Evolutionary conservation across 805 yeast genomes (phyloP).

Genomic region (Candida corydali): DNA sequence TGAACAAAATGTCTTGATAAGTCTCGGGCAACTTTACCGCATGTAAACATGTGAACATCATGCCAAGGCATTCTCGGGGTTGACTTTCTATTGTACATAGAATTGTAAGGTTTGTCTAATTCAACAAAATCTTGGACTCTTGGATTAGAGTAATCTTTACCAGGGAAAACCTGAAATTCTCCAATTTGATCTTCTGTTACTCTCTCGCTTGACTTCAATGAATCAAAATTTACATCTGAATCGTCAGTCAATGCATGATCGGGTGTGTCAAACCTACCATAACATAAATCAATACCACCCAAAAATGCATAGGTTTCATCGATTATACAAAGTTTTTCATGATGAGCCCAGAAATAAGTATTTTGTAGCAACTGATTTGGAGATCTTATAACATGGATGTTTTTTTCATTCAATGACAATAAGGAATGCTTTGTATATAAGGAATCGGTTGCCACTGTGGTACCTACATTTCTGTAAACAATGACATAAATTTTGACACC

Average conservation of each 20-base stretch:
- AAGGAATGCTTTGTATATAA: conserved; percentile 91
- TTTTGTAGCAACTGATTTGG: conserved; percentile 93
- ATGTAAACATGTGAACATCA: conserved; percentile 93
- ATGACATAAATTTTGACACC: conserved; percentile 93
- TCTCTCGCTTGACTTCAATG: conserved; percentile 26
- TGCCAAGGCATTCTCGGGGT: conserved; percentile 99
- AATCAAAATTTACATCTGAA: conserved; percentile 30
- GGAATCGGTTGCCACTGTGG: conserved; percentile 91
- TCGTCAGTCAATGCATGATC: conserved; percentile 90
- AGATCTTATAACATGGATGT: conserved; percentile 85
- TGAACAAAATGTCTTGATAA: conserved; percentile 92
- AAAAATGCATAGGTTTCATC: conserved; percentile 87
- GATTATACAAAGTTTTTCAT: conserved; percentile 82
- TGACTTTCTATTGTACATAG: conserved; percentile 78
- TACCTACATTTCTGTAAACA: conserved; percentile 89
- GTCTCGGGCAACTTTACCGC: conserved; percentile 94
- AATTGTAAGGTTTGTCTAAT: conserved; percentile 82
- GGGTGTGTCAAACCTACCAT: conserved; percentile 94
- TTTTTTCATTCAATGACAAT: conserved; percentile 71
- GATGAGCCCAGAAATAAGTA: conserved; percentile 98
- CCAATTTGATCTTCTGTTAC: conserved; percentile 38
- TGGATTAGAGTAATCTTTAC: conserved; percentile 96
- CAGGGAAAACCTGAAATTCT: conserved; percentile 75
- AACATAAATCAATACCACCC: conserved; percentile 96
- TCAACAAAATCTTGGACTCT: conserved; percentile 82